Evolutionary conservation across 352 stramenopile genomes (phyloP).

Genomic region (Globisporangium carolinianum): DNA sequence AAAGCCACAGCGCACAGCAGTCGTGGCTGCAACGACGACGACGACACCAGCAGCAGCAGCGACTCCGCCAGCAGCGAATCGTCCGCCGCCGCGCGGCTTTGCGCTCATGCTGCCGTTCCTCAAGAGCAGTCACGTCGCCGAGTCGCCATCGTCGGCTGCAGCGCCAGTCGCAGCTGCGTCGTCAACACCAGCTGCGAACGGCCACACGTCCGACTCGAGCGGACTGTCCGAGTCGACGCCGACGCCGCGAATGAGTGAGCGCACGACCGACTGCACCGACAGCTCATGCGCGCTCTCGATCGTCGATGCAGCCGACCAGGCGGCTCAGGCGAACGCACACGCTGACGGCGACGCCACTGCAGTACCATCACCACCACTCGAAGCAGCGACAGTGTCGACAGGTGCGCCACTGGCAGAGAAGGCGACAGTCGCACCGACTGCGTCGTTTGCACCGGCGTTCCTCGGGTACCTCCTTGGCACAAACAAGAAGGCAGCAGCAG

Average conservation of each 20-base stretch:
- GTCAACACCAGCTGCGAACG: background rate
- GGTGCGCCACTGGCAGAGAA: background rate
- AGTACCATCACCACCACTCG: background rate
- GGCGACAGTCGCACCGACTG: background rate
- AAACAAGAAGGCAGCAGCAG: slow-evolving; percentile 3
- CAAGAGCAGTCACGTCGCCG: slow-evolving; percentile 22
- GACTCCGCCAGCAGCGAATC: background rate
- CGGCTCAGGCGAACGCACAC: background rate
- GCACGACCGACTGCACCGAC: slow-evolving; percentile 9
- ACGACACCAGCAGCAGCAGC: background rate
- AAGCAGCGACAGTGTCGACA: background rate
- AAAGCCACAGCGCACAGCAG: slow-evolving; percentile 2
- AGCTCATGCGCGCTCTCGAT: slow-evolving; percentile 8
- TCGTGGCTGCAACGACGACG: background rate
- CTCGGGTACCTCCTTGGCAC: slow-evolving; percentile 6
- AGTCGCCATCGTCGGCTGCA: background rate
- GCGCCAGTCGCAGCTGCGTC: background rate
- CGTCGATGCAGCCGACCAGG: background rate
- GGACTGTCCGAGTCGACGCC: slow-evolving; percentile 8
- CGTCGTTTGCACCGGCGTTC: slow-evolving; percentile 12
- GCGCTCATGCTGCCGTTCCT: slow-evolving; percentile 48
- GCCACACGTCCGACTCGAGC: slow-evolving; percentile 9
- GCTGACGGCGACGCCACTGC: background rate
- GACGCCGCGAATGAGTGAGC: slow-evolving; percentile 4
- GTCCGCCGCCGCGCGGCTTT: slow-evolving; percentile 27